Percentiles rank a stretch among this genome's conserved stretches.
These are phyloP conservation scores for Populus tomentosa DNA, from an alignment of 441 rosid genomes.

Conservation along the genomic window DNA sequence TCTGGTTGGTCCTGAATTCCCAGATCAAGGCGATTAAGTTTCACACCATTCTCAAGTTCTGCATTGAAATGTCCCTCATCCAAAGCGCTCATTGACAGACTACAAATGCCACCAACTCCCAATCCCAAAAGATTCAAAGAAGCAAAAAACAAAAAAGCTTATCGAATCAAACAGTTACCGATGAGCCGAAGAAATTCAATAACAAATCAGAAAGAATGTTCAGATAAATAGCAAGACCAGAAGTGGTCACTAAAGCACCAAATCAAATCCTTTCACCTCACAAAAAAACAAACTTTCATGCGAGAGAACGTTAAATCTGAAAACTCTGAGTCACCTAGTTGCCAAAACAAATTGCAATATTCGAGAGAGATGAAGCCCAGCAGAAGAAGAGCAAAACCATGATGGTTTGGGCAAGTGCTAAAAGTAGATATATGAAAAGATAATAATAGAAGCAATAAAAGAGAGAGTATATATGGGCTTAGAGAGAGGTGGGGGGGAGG, in stretches of 20 bases:
- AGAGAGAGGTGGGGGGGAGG: neutral
- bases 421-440: neutral
- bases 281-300: neutral
- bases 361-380: neutral
- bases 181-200: neutral
- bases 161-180: constrained; percentile 12
- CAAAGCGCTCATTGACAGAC: constrained; percentile 69
- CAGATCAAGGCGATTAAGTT: constrained; percentile 40
- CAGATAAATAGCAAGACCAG: too few relatives aligned
- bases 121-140: constrained; percentile 27
- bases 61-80: constrained; percentile 60
- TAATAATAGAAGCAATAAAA: too few relatives aligned
- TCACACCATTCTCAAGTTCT: constrained; percentile 57
- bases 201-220: neutral
- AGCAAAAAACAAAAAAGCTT: neutral
- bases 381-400: neutral
- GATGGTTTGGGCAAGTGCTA: neutral
- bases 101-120: constrained; percentile 24
- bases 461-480: neutral
- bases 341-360: neutral
- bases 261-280: too few relatives aligned
- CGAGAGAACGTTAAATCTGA: neutral
- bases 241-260: too few relatives aligned
- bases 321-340: constrained; percentile 13
- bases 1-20: constrained; percentile 53